Base-by-base conservation (phyloP, 306 rosid genomes). In the Prunus dulcis region DNA sequence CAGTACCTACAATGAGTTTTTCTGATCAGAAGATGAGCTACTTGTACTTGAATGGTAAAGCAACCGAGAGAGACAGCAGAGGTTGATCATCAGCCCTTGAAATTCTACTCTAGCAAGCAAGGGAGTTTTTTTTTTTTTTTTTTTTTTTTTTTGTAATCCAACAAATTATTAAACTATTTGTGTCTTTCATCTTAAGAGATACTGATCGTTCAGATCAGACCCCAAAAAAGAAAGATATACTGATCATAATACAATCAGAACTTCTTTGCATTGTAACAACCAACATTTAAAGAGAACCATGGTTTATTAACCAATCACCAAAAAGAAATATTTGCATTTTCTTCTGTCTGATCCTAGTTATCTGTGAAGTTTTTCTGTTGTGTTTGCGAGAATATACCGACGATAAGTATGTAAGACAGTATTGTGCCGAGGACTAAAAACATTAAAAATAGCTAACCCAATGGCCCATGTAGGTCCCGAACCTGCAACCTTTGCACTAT, bases 41-140 rank as follows among this genome's bases (percentile, higher is more conserved):
- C 76, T 69, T 95, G 76, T 92, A 90, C 83, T 55, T 90, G 49
- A 82, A 87, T 71, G 72, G 77, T 73, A 73, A 76, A 43, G 87
- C 74, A 66, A 67, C 88, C 61, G 83, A 83, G 74, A 82, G 76
- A 80, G 76, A 83, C 30, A 30, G 47, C 78, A 73, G 76, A 55
- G 82, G 68, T 64, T 76, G 50, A 41, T 73, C 28, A 38, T 78
- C 76, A 63, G 82, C 12, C 27, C 65, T 25, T 5, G 57, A 53
- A 43, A 17, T 46, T 19, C n/a, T 30, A 18, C 25, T 25, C 20
- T 11, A 65, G 13, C 69, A 69, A 17, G 32, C 15, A 19, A 5
- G 38, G 8, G 38, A 32, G 38, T 0, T 32, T 32, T 32, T 27
- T 49, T 15, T 25, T 17, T 14, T 68, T 47, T 27, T 27, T 27